Evolutionary conservation across 495 filamentous ascomycete genomes (phyloP).

Genomic region (Tuber brumale): DNA sequence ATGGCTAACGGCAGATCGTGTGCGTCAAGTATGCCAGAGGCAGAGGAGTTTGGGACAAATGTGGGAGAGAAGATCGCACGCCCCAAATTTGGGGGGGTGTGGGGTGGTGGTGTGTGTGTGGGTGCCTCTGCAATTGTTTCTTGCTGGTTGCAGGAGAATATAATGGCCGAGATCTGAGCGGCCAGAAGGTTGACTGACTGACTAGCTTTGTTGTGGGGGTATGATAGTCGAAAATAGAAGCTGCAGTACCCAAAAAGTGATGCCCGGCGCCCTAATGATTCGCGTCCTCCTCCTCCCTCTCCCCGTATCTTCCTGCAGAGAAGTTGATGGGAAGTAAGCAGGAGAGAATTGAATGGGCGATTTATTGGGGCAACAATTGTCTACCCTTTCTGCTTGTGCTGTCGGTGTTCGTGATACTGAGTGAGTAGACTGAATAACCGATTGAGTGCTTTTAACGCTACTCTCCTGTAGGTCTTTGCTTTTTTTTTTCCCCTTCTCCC

Average conservation of each 20-base stretch:
- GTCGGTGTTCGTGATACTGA: background rate
- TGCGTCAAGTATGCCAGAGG: conserved; percentile 17
- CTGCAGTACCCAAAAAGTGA: background rate
- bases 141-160: background rate
- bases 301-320: background rate
- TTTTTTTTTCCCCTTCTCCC: background rate
- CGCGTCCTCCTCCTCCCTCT: background rate
- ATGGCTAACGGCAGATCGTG: conserved; percentile 27
- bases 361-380: background rate
- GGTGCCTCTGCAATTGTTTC: background rate
- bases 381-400: background rate
- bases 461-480: background rate
- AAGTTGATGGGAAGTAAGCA: background rate
- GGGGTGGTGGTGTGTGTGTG: conserved; percentile 9
- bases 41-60: conserved; percentile 9
- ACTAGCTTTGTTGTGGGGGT: background rate
- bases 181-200: background rate
- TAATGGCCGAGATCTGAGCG: background rate
- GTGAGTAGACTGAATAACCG: background rate
- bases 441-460: background rate
- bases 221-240: background rate
- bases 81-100: background rate
- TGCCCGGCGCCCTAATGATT: background rate
- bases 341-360: background rate
- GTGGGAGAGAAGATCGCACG: background rate